Evolutionary conservation across 2,329 filamentous ascomycete species (phyloP).

Genomic region (Fusarium longipes): DNA sequence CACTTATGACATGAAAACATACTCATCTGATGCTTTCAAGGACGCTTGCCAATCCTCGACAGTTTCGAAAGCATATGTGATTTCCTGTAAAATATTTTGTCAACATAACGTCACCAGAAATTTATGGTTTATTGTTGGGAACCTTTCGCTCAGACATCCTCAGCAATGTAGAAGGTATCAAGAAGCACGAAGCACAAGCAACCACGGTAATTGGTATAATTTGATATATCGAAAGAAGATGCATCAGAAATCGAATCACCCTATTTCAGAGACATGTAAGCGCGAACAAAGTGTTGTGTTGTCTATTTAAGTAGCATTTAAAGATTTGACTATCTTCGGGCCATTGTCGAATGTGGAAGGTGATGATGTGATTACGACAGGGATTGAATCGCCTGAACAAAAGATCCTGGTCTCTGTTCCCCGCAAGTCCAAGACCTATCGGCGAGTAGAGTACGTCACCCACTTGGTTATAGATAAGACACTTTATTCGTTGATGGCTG

Average conservation of each 20-base stretch:
- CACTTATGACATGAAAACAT: accelerated
- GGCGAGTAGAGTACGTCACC: conserved; percentile 1
- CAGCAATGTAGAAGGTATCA: background rate
- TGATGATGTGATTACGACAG: conserved; percentile 14
- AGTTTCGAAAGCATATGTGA: conserved; percentile 2
- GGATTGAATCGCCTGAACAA: conserved; percentile 7
- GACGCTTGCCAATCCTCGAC: conserved; percentile 13
- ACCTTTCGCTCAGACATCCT: conserved; percentile 23
- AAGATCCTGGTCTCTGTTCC: conserved; percentile 14
- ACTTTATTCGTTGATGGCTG: background rate
- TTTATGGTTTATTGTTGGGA: accelerated
- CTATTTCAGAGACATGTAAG: background rate
- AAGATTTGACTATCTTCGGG: conserved; percentile 13
- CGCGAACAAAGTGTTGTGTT: background rate
- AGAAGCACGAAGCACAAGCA: conserved; percentile 8
- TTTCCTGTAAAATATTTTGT: background rate
- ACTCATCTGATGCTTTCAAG: background rate
- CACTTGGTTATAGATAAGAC: conserved; percentile 6
- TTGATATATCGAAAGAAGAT: conserved; percentile 15
- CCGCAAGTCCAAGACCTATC: conserved; percentile 13
- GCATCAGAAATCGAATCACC: background rate
- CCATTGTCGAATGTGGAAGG: conserved; percentile 22
- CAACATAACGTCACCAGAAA: background rate
- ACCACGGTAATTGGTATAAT: conserved; percentile 9
- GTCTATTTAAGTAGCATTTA: conserved; percentile 21